phyloP scores from a whole-genome alignment of 208 protist species.

The Trypanosoma mega region DNA sequence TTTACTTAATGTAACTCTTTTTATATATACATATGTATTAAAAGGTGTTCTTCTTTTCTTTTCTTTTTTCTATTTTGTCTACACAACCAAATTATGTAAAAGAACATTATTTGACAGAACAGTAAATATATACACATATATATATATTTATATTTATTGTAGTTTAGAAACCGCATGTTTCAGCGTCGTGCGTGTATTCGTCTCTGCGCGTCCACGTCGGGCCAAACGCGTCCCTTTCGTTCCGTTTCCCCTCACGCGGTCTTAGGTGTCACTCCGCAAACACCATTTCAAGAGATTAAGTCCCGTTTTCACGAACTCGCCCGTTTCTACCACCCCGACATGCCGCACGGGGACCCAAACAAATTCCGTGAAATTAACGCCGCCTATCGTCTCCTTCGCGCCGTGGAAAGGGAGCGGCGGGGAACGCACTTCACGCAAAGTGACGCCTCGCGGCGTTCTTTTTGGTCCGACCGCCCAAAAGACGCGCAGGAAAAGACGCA shows the following conservation, averaged over 20 bases:
- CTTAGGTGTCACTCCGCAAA: constrained; percentile 42
- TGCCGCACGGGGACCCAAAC: constrained; percentile 51
- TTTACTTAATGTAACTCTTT: too few species aligned
- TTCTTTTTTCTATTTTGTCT: too few species aligned
- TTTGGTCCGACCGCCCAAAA: constrained; percentile 53
- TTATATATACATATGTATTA: too few species aligned
- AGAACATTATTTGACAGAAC: too few species aligned
- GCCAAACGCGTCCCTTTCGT: not conserved
- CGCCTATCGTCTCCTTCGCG: constrained; percentile 58
- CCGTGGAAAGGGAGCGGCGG: constrained; percentile 33
- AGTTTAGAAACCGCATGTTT: constrained; percentile 12
- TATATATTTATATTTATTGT: constrained; percentile 9
- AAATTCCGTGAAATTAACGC: constrained; percentile 79
- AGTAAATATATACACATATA: too few species aligned
- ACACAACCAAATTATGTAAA: too few species aligned
- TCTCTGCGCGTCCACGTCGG: constrained; percentile 7
- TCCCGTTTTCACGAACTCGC: constrained; percentile 65
- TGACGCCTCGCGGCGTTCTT: constrained; percentile 12
- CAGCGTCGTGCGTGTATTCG: constrained; percentile 21
- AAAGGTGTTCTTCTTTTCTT: too few species aligned
- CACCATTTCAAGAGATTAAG: constrained; percentile 58
- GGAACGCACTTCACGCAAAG: not conserved
- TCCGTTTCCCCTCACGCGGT: constrained; percentile 36
- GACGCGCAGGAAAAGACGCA: constrained; percentile 34
- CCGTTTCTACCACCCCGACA: constrained; percentile 68